Evolutionary conservation across 331 rosid genomes (phyloP), one percentile per base, ranked within the genome.

Genomic region (Erythrophleum ivorense): DNA sequence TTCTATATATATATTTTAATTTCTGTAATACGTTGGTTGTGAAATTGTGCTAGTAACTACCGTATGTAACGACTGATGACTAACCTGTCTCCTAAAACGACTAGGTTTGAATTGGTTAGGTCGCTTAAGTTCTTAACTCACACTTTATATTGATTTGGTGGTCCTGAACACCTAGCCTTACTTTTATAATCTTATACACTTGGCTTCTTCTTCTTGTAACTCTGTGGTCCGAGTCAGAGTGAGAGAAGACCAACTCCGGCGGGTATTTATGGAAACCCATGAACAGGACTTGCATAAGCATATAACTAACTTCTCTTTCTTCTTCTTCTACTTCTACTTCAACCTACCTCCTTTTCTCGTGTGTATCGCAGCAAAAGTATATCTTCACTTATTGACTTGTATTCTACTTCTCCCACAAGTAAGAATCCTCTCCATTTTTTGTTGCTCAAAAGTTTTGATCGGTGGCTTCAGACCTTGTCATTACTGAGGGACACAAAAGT

Each of bases 311-410:
- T 65, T 74, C 29, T 31, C 59, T 2, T 15, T 73, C 21, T 71
- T 4, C 31, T 55, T 15, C 4, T 43, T 68, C 73, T 19, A 0
- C 4, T 43, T 68, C 73, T 19, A 0, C 59, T 40, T 66, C 50
- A 6, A 0, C 71, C 66, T 57, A 57, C 67, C 67, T 16, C 19
- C 2, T 6, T 5, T 68, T 67, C 38, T 16, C 15, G 33, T 53
- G 19, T 50, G 67, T 36, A 7, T 71, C 41, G n/a, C 73, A 46
- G 62, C 71, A 76, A 70, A 18, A 29, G n/a, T 38, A 62, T 38
- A 74, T 40, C 58, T 24, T 74, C 72, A 57, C 38, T 62, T 21
- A 21, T 82, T 59, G 67, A 60, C 81, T 68, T 45, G 45, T 58
- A 54, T 24, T 24, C 29, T 24, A 24, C 29, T 24, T 24, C 29